Percentiles rank a stretch among this genome's conserved stretches.
Conservation (phyloP, 345 rosid genomes). For the Hypericum androsaemum region DNA sequence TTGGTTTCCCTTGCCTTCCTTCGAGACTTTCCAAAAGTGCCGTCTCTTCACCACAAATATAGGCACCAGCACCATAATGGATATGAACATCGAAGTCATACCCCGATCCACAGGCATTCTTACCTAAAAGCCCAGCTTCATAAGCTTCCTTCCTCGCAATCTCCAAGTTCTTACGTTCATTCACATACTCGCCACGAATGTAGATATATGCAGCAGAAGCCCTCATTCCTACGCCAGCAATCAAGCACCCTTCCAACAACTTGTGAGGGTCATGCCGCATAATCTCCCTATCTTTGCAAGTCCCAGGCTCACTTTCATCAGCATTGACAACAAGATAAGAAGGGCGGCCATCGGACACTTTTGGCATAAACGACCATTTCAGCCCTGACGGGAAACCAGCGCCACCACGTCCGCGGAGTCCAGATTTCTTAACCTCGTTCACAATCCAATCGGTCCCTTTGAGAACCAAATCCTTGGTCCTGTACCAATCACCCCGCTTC, state of each 20-base stretch:
- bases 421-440: constrained; percentile 82
- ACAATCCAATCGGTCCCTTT: constrained; percentile 99
- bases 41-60: constrained; percentile 97
- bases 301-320: constrained; percentile 99
- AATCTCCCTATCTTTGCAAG: constrained; percentile 96
- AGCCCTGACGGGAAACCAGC: constrained; percentile 98
- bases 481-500: constrained; percentile 91
- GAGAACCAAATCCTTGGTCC: constrained; percentile 91
- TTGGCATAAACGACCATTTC: constrained; percentile 98
- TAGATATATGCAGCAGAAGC: constrained; percentile 92
- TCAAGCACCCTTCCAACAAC: constrained; percentile 87
- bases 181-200: constrained; percentile 94
- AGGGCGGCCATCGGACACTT: constrained; percentile 92
- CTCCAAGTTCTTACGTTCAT: constrained; percentile 71
- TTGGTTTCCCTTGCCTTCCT: constrained; percentile 95
- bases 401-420: constrained; percentile 97
- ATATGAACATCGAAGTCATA: constrained; percentile 94
- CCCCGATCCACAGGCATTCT: constrained; percentile 96
- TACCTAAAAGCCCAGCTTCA: constrained; percentile 83
- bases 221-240: constrained; percentile 99
- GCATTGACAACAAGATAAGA: constrained; percentile 96
- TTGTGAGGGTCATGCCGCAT: constrained; percentile 98
- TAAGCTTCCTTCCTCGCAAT: constrained; percentile 87
- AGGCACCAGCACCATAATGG: constrained; percentile 97
- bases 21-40: constrained; percentile 94